Base-by-base conservation (phyloP, 768 basidiomycete genomes). In the Tulasnella sp. region DNA sequence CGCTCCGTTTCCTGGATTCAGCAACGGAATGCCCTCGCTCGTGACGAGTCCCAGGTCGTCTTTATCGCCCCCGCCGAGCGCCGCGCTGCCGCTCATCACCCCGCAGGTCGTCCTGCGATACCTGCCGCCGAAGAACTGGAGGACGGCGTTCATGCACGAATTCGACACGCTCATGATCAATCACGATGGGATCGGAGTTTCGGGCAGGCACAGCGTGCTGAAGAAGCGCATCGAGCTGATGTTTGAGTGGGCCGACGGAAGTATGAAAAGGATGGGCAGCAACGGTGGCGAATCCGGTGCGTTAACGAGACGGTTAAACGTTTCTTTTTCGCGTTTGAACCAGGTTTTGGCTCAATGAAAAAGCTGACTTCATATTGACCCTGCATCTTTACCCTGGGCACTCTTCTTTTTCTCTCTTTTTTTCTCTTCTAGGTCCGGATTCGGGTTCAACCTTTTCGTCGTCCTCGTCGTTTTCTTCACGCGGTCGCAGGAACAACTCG, bases 111-210 rank as follows among this genome's bases (percentile, higher is more conserved):
- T 76, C 37, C 18, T 67, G 26, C 20, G 51, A 15, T 69, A 57
- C 57, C 40, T 76, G 51, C 75, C 75, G 5, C 4, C 0, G 7
- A 57, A 69, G 23, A 29, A 15, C 2, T 61, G 48, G 48, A 51
- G 75, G 39, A 37, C 32, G 29, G 55, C 61, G n/a, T 55, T 76
- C 26, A 55, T 46, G 57, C 39, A 57, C 16, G 75, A 76, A 51
- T 76, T 76, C 35, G 75, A 76, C 16, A 42, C 32, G 32, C 16
- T 76, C 9, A 76, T 76, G 75, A 23, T 76, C 75, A 40, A 37
- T 18, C 75, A 61, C 75, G 46, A 76, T 26, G 51, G 75, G 51
- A n/a, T 69, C 16, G 42, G 57, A 29, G 16, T 32, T 42, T 40
- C 71, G 16, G 71, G 71, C 9, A 23, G 71, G 39, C 61, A 67